Base-by-base conservation (phyloP, 2,329 filamentous ascomycete species). In the Cladophialophora carrionii region DNA sequence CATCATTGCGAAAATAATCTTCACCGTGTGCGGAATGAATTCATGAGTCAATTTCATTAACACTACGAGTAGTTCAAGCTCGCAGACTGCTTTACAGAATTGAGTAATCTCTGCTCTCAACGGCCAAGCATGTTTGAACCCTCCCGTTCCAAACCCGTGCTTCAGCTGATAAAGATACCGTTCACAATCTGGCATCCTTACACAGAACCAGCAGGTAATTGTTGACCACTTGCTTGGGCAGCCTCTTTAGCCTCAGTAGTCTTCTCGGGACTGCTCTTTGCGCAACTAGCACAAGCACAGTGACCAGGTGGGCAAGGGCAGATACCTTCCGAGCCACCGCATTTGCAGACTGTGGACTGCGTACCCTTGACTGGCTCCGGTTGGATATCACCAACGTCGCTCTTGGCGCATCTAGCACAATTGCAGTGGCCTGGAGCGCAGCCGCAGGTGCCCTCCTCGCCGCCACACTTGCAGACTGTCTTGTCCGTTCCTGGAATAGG, bases 301-400 rank as follows among this genome's bases (percentile, higher is more conserved):
- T 74, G 59, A 12, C 76, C 76, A 12, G 76, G 73, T 54, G 71
- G 72, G 64, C 78, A 80, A 12, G 69, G 69, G 55, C 78, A 80
- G 17, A 63, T 70, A 3, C 74, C 65, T 31, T 71, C 72, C 57
- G 74, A 73, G 62, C 76, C 80, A 46, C 72, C 76, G 68, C 76
- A 79, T 57, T 73, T 72, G 62, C 80, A 79, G 10, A 74, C 75
- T 12, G 37, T 43, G 37, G 37, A 78, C 77, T 77, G 74, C 1
- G 74, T 74, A 1, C 69, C 76, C 20, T 72, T 65, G 59, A 77
- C 74, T 20, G 69, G 62, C 49, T 74, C 70, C 73, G 81, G 74
- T 71, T 77, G 71, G 12, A 73, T 68, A 70, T 82, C 80, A 55
- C 77, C 77, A 49, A 74, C 88, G 88, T 96, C 66, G 43, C 67